Evolutionary conservation across 2,329 filamentous ascomycete species (phyloP), one percentile per base, ranked within the genome.

Genomic region (Aschersonia sp.): DNA sequence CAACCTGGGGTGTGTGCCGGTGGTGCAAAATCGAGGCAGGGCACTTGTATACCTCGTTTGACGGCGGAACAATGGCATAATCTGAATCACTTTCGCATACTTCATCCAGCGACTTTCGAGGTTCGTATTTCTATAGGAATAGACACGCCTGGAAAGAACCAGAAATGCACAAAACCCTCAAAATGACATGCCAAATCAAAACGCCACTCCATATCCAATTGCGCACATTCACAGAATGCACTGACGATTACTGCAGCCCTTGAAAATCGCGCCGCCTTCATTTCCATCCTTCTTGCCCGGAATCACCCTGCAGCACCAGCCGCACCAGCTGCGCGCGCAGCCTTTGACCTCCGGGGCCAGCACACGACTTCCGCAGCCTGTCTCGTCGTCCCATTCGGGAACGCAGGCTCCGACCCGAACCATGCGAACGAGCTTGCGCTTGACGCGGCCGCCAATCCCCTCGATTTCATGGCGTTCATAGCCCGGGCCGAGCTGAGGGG

Each of bases 401-500:
- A 96, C 90, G 52, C 83, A 87, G 5, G 83, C 85, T 1, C 89
- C 90, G 0, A 96, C 81, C 50, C 75, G 76, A 5, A 94, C 79
- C 68, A 87, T 82, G 57, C 83, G 82, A 57, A 92, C 86, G n/a
- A 85, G 73, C 66, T 90, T 94, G 51, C 83, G 85, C 71, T 94
- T 94, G 47, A 96, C 79, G 11, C 84, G 76, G 1, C 89, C 89
- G 9, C 89, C 89, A 43, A 96, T 85, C 2, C 89, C 89, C 58
- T 94, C 87, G 51, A 96, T 85, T 64, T 96, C 89, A 59, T 95
- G 88, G 42, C 85, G 75, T 49, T 81, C 75, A 59, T 95, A 96
- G 4, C 88, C 88, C 0, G 85, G 73, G 50, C 83, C 68, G 54
- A 74, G 72, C 63, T 76, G 65, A 48, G 70, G 64, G 14, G 68